Percentiles rank a stretch among this genome's conserved stretches.
These are phyloP conservation scores for Canariomyces notabilis DNA, from an alignment of 2,329 filamentous ascomycete genomes.

Conservation along the genomic window DNA sequence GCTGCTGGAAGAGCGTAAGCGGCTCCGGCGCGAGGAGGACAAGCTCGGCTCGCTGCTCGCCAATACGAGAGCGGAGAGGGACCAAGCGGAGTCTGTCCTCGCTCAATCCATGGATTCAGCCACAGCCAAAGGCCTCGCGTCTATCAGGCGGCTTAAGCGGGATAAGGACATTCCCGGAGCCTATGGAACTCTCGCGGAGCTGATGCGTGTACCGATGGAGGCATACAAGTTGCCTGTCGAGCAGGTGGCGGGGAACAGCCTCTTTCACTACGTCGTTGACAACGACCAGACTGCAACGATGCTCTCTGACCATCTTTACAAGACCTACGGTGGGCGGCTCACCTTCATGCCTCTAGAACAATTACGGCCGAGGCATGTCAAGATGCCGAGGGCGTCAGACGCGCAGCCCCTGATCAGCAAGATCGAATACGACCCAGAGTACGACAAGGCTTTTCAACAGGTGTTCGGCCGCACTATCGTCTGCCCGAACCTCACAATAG, in stretches of 20 bases:
- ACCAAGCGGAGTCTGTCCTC: slow-evolving; percentile 70
- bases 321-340: slow-evolving; percentile 74
- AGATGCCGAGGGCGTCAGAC: slow-evolving; percentile 80
- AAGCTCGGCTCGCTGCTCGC: slow-evolving; percentile 73
- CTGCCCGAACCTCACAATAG: slow-evolving; percentile 82
- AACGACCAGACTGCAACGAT: slow-evolving; percentile 80
- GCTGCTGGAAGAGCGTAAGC: slow-evolving; percentile 79
- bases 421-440: slow-evolving; percentile 69
- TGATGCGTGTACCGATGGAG: slow-evolving; percentile 74
- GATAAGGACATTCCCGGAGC: slow-evolving; percentile 78
- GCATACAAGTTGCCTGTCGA: slow-evolving; percentile 85
- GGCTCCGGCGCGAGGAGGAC: slow-evolving; percentile 83
- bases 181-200: slow-evolving; percentile 86
- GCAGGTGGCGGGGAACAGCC: slow-evolving; percentile 82
- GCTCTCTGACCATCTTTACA: slow-evolving; percentile 73
- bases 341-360: slow-evolving; percentile 94
- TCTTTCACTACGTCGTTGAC: slow-evolving; percentile 96
- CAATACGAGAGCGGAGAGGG: slow-evolving; percentile 70
- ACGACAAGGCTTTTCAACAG: slow-evolving; percentile 83
- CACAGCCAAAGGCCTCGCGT: slow-evolving; percentile 80
- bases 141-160: slow-evolving; percentile 75
- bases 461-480: slow-evolving; percentile 95
- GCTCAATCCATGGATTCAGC: slow-evolving; percentile 84
- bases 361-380: slow-evolving; percentile 63
- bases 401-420: slow-evolving; percentile 84